These are phyloP conservation scores for Aspergillus mulundensis DNA, from an alignment of 495 filamentous ascomycete genomes.

Conservation along the genomic window DNA sequence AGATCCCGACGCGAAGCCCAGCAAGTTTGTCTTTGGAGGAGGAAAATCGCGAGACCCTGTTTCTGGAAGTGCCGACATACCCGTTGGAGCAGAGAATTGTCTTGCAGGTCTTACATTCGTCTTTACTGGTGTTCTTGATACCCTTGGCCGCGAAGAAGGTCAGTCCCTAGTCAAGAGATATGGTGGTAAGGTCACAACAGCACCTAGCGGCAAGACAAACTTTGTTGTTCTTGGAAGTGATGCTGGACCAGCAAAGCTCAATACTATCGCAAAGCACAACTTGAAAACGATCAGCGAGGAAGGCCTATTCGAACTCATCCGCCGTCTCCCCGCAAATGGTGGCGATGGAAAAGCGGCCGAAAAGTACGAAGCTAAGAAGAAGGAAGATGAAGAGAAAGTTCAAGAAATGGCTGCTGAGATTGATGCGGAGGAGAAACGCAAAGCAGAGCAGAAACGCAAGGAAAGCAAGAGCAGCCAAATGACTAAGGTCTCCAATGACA, in stretches of 20 bases:
- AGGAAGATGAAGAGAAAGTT: constrained; percentile 74
- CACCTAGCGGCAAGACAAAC: constrained; percentile 85
- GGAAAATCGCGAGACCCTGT: constrained; percentile 53
- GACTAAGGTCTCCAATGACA: neutral
- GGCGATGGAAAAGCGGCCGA: constrained; percentile 84
- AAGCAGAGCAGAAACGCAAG: constrained; percentile 25
- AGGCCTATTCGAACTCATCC: constrained; percentile 84
- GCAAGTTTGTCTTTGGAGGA: constrained; percentile 69
- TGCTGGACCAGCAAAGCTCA: constrained; percentile 90
- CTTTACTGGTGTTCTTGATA: constrained; percentile 86
- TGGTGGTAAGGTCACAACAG: constrained; percentile 83
- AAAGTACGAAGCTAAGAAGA: constrained; percentile 74
- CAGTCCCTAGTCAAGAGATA: constrained; percentile 85
- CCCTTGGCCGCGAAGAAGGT: constrained; percentile 77
- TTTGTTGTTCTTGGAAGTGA: constrained; percentile 89
- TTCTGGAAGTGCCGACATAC: constrained; percentile 65
- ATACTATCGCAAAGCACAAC: constrained; percentile 69
- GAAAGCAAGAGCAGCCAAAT: constrained; percentile 14
- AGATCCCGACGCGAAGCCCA: constrained; percentile 44
- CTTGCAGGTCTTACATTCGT: constrained; percentile 91
- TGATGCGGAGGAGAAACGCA: constrained; percentile 56
- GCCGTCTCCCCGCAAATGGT: constrained; percentile 76
- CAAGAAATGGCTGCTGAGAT: constrained; percentile 75
- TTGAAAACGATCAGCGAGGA: constrained; percentile 93
- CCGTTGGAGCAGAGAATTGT: constrained; percentile 82